Conservation (phyloP, 1,284 basidiomycete species). For the Boletus mariae region DNA sequence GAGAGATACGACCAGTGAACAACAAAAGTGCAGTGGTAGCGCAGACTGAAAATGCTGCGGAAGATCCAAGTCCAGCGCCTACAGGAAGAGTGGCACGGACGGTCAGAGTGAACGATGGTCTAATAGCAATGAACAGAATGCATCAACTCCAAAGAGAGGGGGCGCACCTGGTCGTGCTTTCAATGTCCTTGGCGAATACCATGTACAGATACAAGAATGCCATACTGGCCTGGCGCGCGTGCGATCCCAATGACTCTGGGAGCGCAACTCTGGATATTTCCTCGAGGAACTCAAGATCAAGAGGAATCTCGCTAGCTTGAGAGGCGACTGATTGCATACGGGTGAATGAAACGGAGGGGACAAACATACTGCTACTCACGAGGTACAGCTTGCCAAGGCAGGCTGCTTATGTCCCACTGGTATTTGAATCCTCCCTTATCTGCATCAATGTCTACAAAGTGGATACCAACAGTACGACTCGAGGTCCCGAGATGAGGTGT, state of each 20-base stretch:
- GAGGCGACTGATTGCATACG: constrained; percentile 29
- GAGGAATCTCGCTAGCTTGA: constrained; percentile 47
- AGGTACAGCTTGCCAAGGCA: constrained; percentile 83
- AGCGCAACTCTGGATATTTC: constrained; percentile 59
- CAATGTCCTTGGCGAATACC: constrained; percentile 51
- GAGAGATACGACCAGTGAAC: constrained; percentile 56
- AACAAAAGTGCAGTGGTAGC: constrained; percentile 80
- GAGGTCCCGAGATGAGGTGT: constrained; percentile 56
- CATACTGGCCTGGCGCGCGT: constrained; percentile 66
- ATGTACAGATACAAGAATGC: constrained; percentile 97
- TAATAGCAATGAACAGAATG: constrained; percentile 24
- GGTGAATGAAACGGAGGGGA: background rate
- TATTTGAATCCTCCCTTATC: constrained; percentile 48
- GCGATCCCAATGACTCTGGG: constrained; percentile 40
- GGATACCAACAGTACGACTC: constrained; percentile 64
- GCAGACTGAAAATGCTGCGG: constrained; percentile 92
- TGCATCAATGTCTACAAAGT: constrained; percentile 76
- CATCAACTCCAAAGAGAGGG: background rate
- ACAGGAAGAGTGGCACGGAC: constrained; percentile 95
- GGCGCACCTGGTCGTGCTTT: constrained; percentile 50
- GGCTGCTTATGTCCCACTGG: constrained; percentile 77
- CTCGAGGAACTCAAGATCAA: constrained; percentile 70
- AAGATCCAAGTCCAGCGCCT: constrained; percentile 96
- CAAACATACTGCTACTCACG: constrained; percentile 34
- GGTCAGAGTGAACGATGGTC: constrained; percentile 75